Conservation (phyloP, 331 rosid species). For the Acacia pycnantha region DNA sequence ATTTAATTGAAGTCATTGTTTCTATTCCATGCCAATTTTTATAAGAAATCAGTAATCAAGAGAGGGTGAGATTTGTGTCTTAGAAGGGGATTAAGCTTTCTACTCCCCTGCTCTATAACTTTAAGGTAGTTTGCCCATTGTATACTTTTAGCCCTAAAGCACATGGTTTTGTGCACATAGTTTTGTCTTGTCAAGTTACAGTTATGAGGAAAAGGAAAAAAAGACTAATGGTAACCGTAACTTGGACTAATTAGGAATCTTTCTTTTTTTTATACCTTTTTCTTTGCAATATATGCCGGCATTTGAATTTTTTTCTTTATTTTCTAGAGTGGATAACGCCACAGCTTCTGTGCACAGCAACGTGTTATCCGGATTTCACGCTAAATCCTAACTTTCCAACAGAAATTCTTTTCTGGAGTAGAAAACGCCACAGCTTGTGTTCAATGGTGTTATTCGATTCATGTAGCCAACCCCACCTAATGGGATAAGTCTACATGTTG, state of each 20-base stretch:
- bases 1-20: background rate
- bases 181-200: background rate
- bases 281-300: background rate
- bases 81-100: slow-evolving; percentile 14
- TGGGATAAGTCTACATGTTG: too few relatives aligned
- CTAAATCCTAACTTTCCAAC: background rate
- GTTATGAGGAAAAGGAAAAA: background rate
- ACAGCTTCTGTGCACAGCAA: background rate
- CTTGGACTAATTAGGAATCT: background rate
- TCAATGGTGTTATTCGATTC: too few relatives aligned
- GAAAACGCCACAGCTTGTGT: background rate
- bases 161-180: background rate
- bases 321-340: background rate
- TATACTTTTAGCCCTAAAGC: background rate
- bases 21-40: background rate
- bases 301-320: background rate
- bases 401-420: background rate
- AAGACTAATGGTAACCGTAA: background rate
- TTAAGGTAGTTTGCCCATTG: background rate
- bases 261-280: background rate
- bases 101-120: slow-evolving; percentile 1
- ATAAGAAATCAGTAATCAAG: background rate
- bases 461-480: background rate
- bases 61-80: slow-evolving; percentile 8
- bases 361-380: background rate